Evolutionary conservation across 106 monocot species (phyloP).

Genomic region (Dactylorhiza incarnata): DNA sequence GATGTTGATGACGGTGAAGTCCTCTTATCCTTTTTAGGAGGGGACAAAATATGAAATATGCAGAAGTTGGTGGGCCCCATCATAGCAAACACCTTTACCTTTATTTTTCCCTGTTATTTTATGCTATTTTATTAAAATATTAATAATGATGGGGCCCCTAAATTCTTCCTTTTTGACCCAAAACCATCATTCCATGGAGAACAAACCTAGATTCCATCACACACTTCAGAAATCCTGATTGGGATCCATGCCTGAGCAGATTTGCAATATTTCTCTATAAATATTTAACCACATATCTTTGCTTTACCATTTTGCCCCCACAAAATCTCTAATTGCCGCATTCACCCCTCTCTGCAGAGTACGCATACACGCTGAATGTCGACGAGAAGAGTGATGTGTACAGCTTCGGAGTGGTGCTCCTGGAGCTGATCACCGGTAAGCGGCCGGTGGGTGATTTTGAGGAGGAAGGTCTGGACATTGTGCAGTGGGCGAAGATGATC

Average conservation of each 20-base stretch:
- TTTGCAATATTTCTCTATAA: too few species aligned
- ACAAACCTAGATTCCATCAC: slow-evolving; percentile 29
- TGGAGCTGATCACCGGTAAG: slow-evolving; percentile 63
- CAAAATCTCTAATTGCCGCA: too few species aligned
- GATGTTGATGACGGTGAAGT: too few species aligned
- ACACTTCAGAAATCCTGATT: slow-evolving; percentile 34
- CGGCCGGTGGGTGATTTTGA: slow-evolving; percentile 70
- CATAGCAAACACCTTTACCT: background rate
- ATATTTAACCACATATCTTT: background rate
- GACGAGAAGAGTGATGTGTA: slow-evolving; percentile 92
- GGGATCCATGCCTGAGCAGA: slow-evolving; percentile 34
- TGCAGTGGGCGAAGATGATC: slow-evolving; percentile 59
- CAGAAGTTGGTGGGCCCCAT: background rate
- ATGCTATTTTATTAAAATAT: background rate
- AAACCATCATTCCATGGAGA: slow-evolving; percentile 26
- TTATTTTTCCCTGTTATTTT: background rate
- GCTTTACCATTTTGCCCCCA: background rate
- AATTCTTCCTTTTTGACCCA: slow-evolving; percentile 27
- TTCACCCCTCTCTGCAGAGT: slow-evolving; percentile 29
- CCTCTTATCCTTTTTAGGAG: background rate
- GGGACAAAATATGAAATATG: background rate
- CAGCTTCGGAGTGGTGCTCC: slow-evolving; percentile 71
- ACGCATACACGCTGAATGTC: slow-evolving; percentile 81
- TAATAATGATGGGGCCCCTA: background rate
- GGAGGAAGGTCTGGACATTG: slow-evolving; percentile 55